Percentiles rank a stretch among this genome's conserved stretches.
These are phyloP conservation scores for Salvia sclarea DNA, from an alignment of 305 asterid species.

Conservation along the genomic window DNA sequence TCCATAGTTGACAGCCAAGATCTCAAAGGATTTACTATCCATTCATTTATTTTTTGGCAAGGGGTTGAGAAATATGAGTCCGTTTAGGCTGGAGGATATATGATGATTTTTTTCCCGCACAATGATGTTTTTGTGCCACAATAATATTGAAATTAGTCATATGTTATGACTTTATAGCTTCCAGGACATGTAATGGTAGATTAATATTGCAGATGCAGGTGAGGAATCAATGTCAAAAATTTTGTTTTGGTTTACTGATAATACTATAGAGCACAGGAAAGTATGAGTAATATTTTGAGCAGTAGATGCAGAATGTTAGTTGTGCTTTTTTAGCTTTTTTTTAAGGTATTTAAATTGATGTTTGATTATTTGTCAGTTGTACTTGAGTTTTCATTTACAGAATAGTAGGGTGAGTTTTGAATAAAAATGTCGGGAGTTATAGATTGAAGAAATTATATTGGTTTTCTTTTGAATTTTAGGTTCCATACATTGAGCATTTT, in stretches of 20 bases:
- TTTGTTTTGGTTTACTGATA: background rate
- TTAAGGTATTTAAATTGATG: too few species aligned
- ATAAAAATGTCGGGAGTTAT: too few species aligned
- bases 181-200: background rate
- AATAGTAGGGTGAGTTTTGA: too few species aligned
- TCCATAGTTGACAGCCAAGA: background rate
- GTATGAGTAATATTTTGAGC: background rate
- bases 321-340: too few species aligned
- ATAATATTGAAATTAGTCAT: background rate
- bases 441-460: too few species aligned
- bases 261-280: background rate
- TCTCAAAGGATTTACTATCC: background rate
- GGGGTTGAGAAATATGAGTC: slow-evolving; percentile 3
- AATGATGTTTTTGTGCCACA: background rate
- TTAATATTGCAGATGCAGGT: background rate
- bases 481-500: too few species aligned
- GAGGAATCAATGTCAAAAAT: background rate
- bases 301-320: too few species aligned
- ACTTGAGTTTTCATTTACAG: too few species aligned
- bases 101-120: background rate
- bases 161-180: background rate
- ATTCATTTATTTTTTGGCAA: slow-evolving; percentile 25
- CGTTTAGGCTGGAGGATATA: background rate
- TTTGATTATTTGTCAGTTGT: too few species aligned
- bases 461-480: too few species aligned